phyloP scores from a whole-genome alignment of 2,329 filamentous ascomycete species.

The Trichophyton schoenleinii region DNA sequence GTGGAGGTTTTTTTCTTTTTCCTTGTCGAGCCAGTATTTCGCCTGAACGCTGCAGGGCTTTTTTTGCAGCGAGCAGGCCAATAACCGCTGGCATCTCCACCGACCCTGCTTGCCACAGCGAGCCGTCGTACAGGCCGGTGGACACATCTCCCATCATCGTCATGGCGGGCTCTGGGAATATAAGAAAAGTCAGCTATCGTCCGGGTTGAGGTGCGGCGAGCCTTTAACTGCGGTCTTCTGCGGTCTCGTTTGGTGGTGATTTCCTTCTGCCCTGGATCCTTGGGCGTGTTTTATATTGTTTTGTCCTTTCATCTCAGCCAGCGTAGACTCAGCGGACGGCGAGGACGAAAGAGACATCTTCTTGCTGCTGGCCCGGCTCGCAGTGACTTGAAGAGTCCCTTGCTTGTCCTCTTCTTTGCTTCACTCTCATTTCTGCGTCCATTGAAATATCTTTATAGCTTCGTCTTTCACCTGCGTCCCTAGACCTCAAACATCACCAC shows the following conservation, averaged over 20 bases:
- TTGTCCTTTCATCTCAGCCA: neutral
- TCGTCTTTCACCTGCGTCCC: neutral
- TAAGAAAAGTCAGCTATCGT: neutral
- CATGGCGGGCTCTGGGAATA: neutral
- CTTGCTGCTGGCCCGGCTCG: too few relatives aligned
- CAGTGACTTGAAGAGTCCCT: too few relatives aligned
- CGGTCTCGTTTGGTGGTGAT: neutral
- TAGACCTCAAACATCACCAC: neutral
- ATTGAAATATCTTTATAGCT: neutral
- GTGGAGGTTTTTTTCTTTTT: neutral
- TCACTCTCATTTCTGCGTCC: neutral
- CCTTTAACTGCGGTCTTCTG: neutral
- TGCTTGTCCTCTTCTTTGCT: neutral
- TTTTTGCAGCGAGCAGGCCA: neutral
- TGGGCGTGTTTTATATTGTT: neutral
- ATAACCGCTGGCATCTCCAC: slow-evolving; percentile 49
- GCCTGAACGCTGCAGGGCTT: neutral
- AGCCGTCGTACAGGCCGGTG: neutral
- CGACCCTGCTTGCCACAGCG: neutral
- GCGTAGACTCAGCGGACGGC: neutral
- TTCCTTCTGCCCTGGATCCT: neutral
- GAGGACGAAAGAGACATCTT: neutral
- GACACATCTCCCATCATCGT: neutral
- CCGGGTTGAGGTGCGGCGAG: neutral
- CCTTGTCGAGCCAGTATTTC: neutral